Base-by-base conservation (phyloP, 2,329 filamentous ascomycete genomes). In the Beauveria varroae region DNA sequence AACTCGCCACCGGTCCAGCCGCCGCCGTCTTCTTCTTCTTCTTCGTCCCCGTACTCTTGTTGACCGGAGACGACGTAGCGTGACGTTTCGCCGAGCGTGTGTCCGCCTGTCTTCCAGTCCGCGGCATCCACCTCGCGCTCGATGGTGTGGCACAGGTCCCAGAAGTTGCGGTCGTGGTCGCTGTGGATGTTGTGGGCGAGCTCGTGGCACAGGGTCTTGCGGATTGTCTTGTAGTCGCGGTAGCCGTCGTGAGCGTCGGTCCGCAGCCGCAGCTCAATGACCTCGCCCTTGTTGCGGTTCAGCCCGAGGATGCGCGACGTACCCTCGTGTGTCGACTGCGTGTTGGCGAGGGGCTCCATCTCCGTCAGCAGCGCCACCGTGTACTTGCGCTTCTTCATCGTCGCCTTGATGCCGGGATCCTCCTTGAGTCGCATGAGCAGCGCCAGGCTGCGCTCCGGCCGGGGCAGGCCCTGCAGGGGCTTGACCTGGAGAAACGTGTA, bases 171-270 rank as follows among this genome's bases (percentile, higher is more conserved):
- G 73, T 98, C 92, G 73, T 99, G 95, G 0, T 89, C 85, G 0
- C 89, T 81, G 75, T 89, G 88, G 10, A 96, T 90, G 68, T 96
- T 97, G 74, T 99, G 95, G 66, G 93, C 88, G 20, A 99, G 80
- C 77, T 99, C 95, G 76, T 99, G 95, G 71, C 93, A 98, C 14
- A 99, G 79, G 51, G 95, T 98, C 67, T 90, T 90, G 57, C 95
- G 84, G 54, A 99, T 96, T 0, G 89, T 93, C 68, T 88, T 88
- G 76, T 98, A 99, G 71, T 97, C 91, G 43, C 95, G 79, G 70
- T 96, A 98, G 1, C 95, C 95, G 72, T 96, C 92, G 71, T 95
- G 91, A 3, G 90, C 90, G 75, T 99, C 95, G 1, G 95, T 98
- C n/a, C 95, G 81, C 41, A 99, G 76, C 0, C 95, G 81, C 64